Evolutionary conservation across 371 early-diverging fungal species (phyloP), one percentile per base, ranked within the genome.

Genomic region (Batrachochytrium dendrobatidis): DNA sequence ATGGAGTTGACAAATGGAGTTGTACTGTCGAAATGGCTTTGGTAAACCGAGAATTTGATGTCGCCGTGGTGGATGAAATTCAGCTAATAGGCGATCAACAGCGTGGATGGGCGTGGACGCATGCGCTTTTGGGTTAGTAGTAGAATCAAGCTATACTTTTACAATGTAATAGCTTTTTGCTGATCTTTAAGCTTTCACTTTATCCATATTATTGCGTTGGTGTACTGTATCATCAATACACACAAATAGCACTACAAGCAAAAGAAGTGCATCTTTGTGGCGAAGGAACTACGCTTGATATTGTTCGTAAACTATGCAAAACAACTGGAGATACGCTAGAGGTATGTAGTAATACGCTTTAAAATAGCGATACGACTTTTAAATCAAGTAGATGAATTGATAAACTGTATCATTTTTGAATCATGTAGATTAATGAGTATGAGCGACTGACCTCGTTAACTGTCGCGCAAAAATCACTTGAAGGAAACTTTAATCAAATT

Each of bases 61-160:
- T 97, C 7, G 97, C 94, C 0, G 94, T 97, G 0, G 74, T 97
- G 18, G 97, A 97, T 66, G 97, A 97, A 66, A 96, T 96, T 62
- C 98, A 97, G 68, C 86, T 97, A 90, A 86, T 96, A 59, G 80
- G 79, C 0, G 94, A 96, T 65, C 71, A 71, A 8, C 72, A 82
- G 50, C 83, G 98, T 15, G 98, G 98, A 0, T 95, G 92, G 93
- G 96, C 95, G 12, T 97, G 96, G 95, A 91, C 94, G 18, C 83
- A 85, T 43, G 96, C 95, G 1, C 44, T 95, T 15, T 62, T 95
- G 20, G 87, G 83, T 53, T 15, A 15, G 54, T 44, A n/a, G n/a
- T n/a, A n/a, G n/a, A n/a, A n/a, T n/a, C n/a, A n/a, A 18, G 10
- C 25, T 31, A n/a, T 58, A 18, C 7, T 7, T 34, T 12, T 25